Evolutionary conservation across 2,329 filamentous ascomycete species (phyloP).

Genomic region (Lanzia echinophila): DNA sequence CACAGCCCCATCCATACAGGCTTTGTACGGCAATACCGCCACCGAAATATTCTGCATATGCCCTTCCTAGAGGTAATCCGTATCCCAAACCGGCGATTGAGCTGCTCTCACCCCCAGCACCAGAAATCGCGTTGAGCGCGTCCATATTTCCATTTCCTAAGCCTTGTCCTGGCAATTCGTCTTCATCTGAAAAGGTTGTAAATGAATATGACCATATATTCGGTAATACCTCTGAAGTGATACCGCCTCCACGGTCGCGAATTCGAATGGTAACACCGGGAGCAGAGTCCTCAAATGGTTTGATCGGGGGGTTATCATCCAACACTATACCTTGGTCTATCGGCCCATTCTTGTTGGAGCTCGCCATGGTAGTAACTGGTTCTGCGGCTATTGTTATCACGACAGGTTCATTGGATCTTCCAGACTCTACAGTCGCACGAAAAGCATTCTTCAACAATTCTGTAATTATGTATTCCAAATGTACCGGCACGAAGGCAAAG

Average conservation of each 20-base stretch:
- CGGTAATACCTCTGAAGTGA: slow-evolving; percentile 72
- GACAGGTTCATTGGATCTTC: slow-evolving; percentile 72
- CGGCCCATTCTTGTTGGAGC: neutral
- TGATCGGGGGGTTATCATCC: slow-evolving; percentile 35
- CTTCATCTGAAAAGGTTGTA: slow-evolving; percentile 76
- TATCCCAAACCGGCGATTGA: slow-evolving; percentile 93
- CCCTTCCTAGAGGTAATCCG: slow-evolving; percentile 79
- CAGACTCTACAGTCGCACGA: slow-evolving; percentile 80
- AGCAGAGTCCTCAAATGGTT: slow-evolving; percentile 55
- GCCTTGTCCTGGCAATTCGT: slow-evolving; percentile 37
- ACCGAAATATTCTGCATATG: slow-evolving; percentile 97
- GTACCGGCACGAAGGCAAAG: slow-evolving; percentile 91
- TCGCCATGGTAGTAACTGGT: slow-evolving; percentile 15
- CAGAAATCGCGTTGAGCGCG: slow-evolving; percentile 69
- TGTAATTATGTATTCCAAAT: slow-evolving; percentile 95
- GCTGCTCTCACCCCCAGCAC: slow-evolving; percentile 63
- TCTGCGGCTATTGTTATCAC: slow-evolving; percentile 86
- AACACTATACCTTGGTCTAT: neutral
- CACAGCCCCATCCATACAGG: slow-evolving; percentile 79
- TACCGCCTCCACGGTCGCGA: slow-evolving; percentile 90
- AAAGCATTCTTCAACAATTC: slow-evolving; percentile 97
- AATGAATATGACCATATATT: slow-evolving; percentile 98
- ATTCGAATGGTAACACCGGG: slow-evolving; percentile 94
- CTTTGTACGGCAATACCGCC: slow-evolving; percentile 94
- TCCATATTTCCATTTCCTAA: slow-evolving; percentile 46